Conservation (phyloP, 179 eudicot genomes). For the Spinacia oleracea region DNA sequence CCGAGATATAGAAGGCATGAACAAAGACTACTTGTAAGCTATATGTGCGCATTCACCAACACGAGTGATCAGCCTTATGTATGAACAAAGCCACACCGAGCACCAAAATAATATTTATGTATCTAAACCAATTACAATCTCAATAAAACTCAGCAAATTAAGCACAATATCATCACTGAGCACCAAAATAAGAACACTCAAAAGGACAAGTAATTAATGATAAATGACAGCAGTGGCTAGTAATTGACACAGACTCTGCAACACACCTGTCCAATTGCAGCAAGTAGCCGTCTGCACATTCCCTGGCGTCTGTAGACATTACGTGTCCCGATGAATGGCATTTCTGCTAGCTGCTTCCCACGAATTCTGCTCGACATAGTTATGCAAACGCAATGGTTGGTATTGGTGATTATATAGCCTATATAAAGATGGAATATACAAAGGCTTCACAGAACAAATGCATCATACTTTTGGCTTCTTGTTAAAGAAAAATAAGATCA, state of each 20-base stretch:
- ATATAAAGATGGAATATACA: background rate
- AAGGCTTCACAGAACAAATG: background rate
- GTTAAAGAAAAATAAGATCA: background rate
- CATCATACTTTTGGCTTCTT: background rate
- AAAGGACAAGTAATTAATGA: background rate
- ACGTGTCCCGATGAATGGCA: slow-evolving; percentile 97
- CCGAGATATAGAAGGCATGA: background rate
- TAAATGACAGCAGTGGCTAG: background rate
- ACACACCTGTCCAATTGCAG: slow-evolving; percentile 75
- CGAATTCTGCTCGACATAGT: slow-evolving; percentile 54
- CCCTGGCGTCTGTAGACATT: slow-evolving; percentile 88
- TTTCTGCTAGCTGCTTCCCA: slow-evolving; percentile 86
- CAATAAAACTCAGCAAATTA: background rate
- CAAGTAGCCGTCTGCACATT: slow-evolving; percentile 85
- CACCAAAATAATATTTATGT: background rate
- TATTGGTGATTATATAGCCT: background rate
- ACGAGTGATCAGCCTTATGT: background rate
- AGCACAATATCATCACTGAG: background rate
- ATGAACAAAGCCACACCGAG: background rate
- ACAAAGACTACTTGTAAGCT: background rate
- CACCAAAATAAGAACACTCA: too few relatives aligned
- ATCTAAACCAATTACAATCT: background rate
- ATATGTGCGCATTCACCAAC: background rate
- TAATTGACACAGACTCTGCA: background rate
- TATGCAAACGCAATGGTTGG: background rate